Conservation (phyloP, 345 rosid genomes). For the Alliaria petiolata region DNA sequence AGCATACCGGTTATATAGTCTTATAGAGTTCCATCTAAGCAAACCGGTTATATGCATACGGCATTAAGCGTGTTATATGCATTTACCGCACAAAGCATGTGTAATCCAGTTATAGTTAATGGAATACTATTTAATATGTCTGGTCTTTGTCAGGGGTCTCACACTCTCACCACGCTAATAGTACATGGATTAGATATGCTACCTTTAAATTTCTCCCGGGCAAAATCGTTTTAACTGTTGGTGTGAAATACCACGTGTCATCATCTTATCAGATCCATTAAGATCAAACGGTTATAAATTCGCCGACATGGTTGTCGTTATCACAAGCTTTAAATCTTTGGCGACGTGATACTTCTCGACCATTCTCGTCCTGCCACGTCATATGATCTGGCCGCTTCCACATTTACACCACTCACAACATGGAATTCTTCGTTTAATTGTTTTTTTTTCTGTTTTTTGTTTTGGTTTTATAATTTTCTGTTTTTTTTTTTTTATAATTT, state of each 20-base stretch:
- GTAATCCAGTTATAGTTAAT: neutral
- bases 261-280: neutral
- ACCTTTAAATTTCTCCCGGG: neutral
- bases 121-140: neutral
- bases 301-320: constrained; percentile 16
- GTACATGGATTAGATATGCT: neutral
- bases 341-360: constrained; percentile 4
- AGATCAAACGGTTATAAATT: neutral
- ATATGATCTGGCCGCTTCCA: neutral
- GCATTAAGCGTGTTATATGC: neutral
- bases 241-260: neutral
- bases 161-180: neutral
- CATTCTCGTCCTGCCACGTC: constrained; percentile 13
- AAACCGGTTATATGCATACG: neutral
- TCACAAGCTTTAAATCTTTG: constrained; percentile 2
- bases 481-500: too few relatives aligned
- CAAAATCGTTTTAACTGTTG: neutral
- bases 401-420: constrained; percentile 4
- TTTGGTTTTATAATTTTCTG: neutral
- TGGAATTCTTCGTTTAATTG: neutral
- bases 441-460: neutral
- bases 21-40: neutral
- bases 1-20: neutral
- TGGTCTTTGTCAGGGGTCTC: constrained; percentile 3
- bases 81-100: too few relatives aligned